Conservation (phyloP, 1,284 basidiomycete genomes). For the Blastosporella zonata region DNA sequence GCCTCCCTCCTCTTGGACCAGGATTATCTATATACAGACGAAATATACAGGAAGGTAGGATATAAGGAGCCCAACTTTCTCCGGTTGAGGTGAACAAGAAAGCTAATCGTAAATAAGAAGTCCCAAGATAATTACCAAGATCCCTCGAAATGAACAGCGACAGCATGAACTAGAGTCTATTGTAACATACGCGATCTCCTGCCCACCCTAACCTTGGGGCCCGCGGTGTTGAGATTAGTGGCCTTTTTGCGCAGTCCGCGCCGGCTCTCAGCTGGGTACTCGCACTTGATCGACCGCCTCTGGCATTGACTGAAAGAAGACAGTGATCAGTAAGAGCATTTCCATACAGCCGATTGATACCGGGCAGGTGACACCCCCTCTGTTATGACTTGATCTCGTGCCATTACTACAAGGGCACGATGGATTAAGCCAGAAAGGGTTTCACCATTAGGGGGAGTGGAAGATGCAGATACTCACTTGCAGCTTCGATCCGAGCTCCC, state of each 20-base stretch:
- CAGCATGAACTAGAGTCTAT: not conserved
- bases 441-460: not conserved
- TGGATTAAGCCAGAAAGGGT: slow-evolving; percentile 1
- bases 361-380: slow-evolving; percentile 8
- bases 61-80: not conserved
- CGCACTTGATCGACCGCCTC: slow-evolving; percentile 53
- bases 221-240: slow-evolving; percentile 11
- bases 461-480: slow-evolving; percentile 46
- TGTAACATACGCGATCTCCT: slow-evolving; percentile 16
- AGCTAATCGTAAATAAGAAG: not conserved
- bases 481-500: slow-evolving; percentile 52
- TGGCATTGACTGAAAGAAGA: slow-evolving; percentile 53
- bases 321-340: slow-evolving; percentile 9
- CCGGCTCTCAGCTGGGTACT: slow-evolving; percentile 56
- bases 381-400: slow-evolving; percentile 10
- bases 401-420: slow-evolving; percentile 12
- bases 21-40: slow-evolving; percentile 14
- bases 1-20: too few species aligned
- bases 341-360: slow-evolving; percentile 6
- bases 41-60: slow-evolving; percentile 11
- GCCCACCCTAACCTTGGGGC: slow-evolving; percentile 19
- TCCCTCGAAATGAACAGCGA: not conserved
- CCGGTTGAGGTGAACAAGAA: not conserved
- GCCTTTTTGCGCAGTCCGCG: slow-evolving; percentile 54
- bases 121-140: not conserved